phyloP scores from a whole-genome alignment of 257 asterid species.

The Coffea canephora region DNA sequence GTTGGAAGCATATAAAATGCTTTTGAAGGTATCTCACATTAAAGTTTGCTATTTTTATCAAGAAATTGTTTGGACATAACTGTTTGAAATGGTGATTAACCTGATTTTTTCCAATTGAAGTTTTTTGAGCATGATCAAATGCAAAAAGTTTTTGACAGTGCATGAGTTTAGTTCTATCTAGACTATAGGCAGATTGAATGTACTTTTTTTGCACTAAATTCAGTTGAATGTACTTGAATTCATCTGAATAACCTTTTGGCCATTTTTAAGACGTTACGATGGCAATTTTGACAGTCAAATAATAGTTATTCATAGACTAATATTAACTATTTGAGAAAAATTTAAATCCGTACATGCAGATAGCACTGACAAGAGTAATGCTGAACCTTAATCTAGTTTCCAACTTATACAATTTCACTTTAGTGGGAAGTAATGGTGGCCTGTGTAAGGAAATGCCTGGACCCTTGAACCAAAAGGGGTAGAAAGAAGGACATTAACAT shows the following conservation, averaged over 20 bases:
- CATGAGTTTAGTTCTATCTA: not conserved
- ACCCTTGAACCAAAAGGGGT: not conserved
- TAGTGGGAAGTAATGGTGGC: no score
- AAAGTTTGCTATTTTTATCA: not conserved
- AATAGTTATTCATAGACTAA: no score
- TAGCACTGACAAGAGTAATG: no score
- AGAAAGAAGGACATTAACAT: not conserved
- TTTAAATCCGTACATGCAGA: no score
- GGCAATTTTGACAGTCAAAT: not conserved
- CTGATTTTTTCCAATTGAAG: not conserved
- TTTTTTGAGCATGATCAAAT: not conserved
- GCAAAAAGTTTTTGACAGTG: not conserved
- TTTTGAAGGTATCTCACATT: slow-evolving; percentile 68
- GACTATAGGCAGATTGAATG: no score
- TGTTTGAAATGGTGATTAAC: not conserved
- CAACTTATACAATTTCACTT: no score
- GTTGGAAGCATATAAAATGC: slow-evolving; percentile 96
- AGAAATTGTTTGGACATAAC: not conserved
- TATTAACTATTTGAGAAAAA: no score
- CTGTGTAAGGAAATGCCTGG: no score
- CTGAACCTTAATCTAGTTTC: no score
- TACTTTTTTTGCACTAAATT: no score
- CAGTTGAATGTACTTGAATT: no score
- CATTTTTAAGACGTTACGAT: not conserved
- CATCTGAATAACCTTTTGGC: not conserved